phyloP scores from a whole-genome alignment of 1,284 basidiomycete genomes.

The Ceratobasidium sp. region DNA sequence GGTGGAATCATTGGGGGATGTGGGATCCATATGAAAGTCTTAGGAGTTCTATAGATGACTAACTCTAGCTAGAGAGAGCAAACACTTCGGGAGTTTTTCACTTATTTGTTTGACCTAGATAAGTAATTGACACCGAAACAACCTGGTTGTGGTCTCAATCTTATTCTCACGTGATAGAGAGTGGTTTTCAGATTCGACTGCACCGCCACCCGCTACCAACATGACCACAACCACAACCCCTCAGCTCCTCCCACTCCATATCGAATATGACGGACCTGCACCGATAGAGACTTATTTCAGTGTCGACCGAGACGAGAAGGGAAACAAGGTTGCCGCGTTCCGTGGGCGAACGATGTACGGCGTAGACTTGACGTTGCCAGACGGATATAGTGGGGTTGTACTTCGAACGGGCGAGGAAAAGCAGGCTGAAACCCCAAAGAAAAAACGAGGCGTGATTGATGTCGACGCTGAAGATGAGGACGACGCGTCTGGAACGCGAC shows the following conservation, averaged over 20 bases:
- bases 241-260: constrained; percentile 84
- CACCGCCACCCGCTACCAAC: background rate
- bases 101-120: too few species aligned
- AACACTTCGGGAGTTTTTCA: too few species aligned
- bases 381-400: constrained; percentile 77
- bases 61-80: too few species aligned
- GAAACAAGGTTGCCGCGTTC: constrained; percentile 67
- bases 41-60: too few species aligned
- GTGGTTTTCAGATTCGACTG: too few species aligned
- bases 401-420: constrained; percentile 57
- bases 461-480: constrained; percentile 45
- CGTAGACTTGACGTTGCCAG: constrained; percentile 70
- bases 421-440: constrained; percentile 46
- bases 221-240: constrained; percentile 61
- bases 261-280: constrained; percentile 77
- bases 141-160: too few species aligned
- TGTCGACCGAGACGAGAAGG: constrained; percentile 48
- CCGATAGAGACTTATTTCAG: constrained; percentile 78
- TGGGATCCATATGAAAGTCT: background rate
- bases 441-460: constrained; percentile 42
- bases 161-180: too few species aligned
- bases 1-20: background rate
- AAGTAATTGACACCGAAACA: too few species aligned
- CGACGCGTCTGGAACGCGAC: constrained; percentile 37
- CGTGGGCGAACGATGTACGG: constrained; percentile 79